Evolutionary conservation across 768 basidiomycete genomes (phyloP).

Genomic region (Boletus vermiculosoides): DNA sequence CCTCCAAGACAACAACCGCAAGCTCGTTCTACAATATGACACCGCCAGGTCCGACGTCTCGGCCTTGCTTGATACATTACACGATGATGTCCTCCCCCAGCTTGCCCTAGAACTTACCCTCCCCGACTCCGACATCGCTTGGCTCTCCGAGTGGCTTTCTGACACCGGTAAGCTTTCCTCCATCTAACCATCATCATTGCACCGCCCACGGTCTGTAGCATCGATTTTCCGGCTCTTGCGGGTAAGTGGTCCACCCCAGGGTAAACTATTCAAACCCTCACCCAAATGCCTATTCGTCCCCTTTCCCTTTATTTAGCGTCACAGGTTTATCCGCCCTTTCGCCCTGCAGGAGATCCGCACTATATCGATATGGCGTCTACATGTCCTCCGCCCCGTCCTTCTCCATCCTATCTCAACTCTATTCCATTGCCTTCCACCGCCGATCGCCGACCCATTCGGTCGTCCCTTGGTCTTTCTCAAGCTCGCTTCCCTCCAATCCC

Average conservation of each 20-base stretch:
- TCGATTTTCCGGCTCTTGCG: conserved; percentile 61
- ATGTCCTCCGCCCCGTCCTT: conserved; percentile 40
- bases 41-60: conserved; percentile 46
- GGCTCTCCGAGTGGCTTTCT: conserved; percentile 60
- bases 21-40: conserved; percentile 50
- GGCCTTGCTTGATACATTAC: conserved; percentile 50
- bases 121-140: conserved; percentile 43
- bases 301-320: conserved; percentile 44
- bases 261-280: conserved; percentile 1
- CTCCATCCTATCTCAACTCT: conserved; percentile 27
- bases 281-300: background rate
- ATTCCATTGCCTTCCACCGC: conserved; percentile 55
- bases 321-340: conserved; percentile 63
- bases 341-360: conserved; percentile 57
- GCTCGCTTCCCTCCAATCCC: conserved; percentile 41
- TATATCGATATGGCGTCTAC: conserved; percentile 54
- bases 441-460: conserved; percentile 57
- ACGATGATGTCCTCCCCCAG: conserved; percentile 58
- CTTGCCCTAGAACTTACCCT: conserved; percentile 58
- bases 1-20: conserved; percentile 46
- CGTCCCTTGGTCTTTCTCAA: conserved; percentile 62
- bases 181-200: background rate
- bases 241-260: conserved; percentile 39
- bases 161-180: conserved; percentile 55
- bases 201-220: conserved; percentile 30